Evolutionary conservation across 176 grass and related monocot genomes (phyloP).

Genomic region (Zoysia pacifica): DNA sequence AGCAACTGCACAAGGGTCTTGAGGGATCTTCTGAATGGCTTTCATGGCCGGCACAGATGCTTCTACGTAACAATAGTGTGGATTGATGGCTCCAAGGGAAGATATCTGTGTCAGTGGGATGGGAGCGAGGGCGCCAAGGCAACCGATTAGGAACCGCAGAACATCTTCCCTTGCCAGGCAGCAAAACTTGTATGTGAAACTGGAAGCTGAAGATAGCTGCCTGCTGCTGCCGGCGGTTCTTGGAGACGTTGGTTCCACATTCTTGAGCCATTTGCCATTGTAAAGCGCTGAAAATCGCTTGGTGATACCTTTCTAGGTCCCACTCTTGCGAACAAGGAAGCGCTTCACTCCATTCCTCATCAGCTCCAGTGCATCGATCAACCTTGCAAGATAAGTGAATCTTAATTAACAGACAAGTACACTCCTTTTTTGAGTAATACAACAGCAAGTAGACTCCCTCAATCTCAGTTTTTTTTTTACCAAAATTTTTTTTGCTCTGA

Average conservation of each 20-base stretch:
- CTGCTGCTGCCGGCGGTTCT: slow-evolving; percentile 48
- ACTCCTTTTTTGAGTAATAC: background rate
- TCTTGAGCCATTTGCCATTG: slow-evolving; percentile 90
- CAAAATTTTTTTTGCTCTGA: too few relatives aligned
- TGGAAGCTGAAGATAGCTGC: slow-evolving; percentile 32
- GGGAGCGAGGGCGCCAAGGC: slow-evolving; percentile 85
- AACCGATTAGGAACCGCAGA: slow-evolving; percentile 85
- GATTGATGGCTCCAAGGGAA: slow-evolving; percentile 68
- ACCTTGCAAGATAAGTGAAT: slow-evolving; percentile 47
- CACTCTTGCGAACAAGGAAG: slow-evolving; percentile 87
- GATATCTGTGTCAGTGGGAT: slow-evolving; percentile 78
- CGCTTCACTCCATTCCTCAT: slow-evolving; percentile 86
- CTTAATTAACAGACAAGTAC: slow-evolving; percentile 8
- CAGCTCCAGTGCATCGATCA: slow-evolving; percentile 90
- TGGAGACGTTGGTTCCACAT: slow-evolving; percentile 53
- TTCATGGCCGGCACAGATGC: slow-evolving; percentile 66
- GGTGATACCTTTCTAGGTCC: slow-evolving; percentile 69
- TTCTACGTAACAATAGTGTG: slow-evolving; percentile 55
- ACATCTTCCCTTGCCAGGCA: slow-evolving; percentile 90
- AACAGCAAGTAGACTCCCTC: too few relatives aligned
- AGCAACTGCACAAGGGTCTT: slow-evolving; percentile 69
- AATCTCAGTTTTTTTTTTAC: too few relatives aligned
- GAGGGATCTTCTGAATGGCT: slow-evolving; percentile 62
- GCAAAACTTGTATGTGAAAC: slow-evolving; percentile 60
- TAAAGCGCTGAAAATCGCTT: slow-evolving; percentile 89